These are phyloP conservation scores for Pythium phragmitis DNA, from an alignment of 352 stramenopile genomes.

Conservation along the genomic window DNA sequence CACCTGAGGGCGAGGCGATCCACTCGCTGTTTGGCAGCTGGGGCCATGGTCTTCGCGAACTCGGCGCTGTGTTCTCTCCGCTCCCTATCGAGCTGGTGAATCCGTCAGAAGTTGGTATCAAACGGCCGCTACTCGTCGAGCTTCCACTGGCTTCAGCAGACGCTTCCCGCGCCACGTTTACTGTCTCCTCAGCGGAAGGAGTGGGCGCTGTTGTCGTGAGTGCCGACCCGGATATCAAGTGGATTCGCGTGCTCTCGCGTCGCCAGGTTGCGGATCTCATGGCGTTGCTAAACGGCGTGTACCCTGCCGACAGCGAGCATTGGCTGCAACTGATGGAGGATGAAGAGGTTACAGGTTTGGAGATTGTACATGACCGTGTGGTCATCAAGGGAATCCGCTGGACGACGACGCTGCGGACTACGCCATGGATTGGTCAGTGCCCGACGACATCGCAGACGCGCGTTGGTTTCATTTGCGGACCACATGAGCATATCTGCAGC, in stretches of 20 bases:
- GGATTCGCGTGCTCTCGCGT: conserved; percentile 16
- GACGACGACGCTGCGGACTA: conserved; percentile 11
- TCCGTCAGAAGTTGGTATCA: not conserved
- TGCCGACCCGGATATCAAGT: conserved; percentile 11
- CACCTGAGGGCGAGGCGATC: conserved; percentile 3
- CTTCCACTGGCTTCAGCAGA: not conserved
- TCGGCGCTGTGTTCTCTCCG: conserved; percentile 2
- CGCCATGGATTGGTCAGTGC: conserved; percentile 16
- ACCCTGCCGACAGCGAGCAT: conserved; percentile 10
- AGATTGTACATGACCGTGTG: not conserved
- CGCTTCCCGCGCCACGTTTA: conserved; percentile 4
- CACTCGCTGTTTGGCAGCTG: conserved; percentile 10
- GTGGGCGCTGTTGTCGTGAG: conserved; percentile 4
- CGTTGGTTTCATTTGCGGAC: not conserved
- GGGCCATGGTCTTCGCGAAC: conserved; percentile 5
- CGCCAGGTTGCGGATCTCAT: not conserved
- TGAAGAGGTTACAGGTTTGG: not conserved
- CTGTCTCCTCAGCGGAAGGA: not conserved
- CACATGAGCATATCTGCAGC: not conserved
- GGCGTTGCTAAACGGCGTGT: conserved; percentile 2
- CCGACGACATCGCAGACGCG: not conserved
- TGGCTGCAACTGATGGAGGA: conserved; percentile 11
- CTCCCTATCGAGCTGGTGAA: not conserved
- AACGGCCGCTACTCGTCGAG: not conserved
- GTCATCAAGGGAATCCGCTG: conserved; percentile 8